phyloP scores from a whole-genome alignment of 768 basidiomycete genomes.

The Lactarius quietus region DNA sequence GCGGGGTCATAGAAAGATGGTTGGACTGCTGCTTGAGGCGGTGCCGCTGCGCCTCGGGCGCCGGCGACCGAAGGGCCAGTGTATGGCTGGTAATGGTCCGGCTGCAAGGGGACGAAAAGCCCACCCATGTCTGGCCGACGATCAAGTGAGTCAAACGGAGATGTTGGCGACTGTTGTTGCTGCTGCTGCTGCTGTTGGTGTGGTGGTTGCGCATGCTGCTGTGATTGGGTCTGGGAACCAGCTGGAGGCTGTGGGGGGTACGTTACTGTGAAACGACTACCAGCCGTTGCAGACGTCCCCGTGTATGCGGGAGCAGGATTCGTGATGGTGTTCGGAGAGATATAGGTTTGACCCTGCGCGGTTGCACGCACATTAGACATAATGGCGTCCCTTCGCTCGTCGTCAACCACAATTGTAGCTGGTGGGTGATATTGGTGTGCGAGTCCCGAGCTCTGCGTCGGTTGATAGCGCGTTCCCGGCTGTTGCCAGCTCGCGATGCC shows the following conservation, averaged over 20 bases:
- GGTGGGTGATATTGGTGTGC: constrained; percentile 63
- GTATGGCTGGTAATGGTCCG: constrained; percentile 70
- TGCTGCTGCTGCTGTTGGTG: constrained; percentile 33
- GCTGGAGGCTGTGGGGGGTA: constrained; percentile 36
- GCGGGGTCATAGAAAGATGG: constrained; percentile 70
- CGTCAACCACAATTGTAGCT: constrained; percentile 62
- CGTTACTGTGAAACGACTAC: constrained; percentile 57
- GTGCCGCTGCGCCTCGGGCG: constrained; percentile 44
- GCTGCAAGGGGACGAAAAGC: constrained; percentile 79
- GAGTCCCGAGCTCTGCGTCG: constrained; percentile 61
- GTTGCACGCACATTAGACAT: constrained; percentile 74
- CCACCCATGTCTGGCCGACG: constrained; percentile 61
- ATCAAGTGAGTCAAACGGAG: constrained; percentile 58
- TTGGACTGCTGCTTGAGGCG: constrained; percentile 49
- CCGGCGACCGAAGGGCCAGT: constrained; percentile 31
- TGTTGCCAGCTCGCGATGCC: constrained; percentile 56
- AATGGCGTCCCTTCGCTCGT: constrained; percentile 71
- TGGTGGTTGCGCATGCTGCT: constrained; percentile 29
- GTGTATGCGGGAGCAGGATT: constrained; percentile 75
- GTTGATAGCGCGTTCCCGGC: constrained; percentile 43
- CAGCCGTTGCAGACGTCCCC: constrained; percentile 47
- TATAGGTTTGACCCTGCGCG: constrained; percentile 38
- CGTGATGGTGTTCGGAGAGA: constrained; percentile 51
- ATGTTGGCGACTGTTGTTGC: constrained; percentile 37
- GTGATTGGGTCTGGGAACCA: constrained; percentile 30